A percentile compares a stretch with the other conserved stretches of the same genome.
Evolutionary conservation across 805 yeast genomes (phyloP).

Genomic region (Wickerhamomyces hampshirensis): DNA sequence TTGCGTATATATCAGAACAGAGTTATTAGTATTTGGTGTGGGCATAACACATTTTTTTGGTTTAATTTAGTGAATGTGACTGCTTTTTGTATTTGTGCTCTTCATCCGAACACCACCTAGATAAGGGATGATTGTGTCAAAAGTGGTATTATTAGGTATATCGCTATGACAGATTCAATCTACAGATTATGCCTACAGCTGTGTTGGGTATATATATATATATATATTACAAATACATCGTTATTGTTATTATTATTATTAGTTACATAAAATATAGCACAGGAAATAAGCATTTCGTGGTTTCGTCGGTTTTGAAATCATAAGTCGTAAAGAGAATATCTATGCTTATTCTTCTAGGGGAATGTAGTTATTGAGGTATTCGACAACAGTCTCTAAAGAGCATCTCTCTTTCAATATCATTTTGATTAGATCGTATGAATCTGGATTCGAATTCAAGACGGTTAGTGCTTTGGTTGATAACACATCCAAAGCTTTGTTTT

Average conservation of each 20-base stretch:
- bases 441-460: constrained; percentile 19
- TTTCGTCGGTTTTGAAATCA: no score
- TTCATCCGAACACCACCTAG: constrained; percentile 25
- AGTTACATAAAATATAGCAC: no score
- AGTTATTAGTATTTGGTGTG: neutral
- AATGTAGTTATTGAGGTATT: neutral
- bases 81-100: constrained; percentile 19
- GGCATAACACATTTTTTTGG: no score
- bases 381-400: constrained; percentile 19
- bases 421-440: constrained; percentile 20
- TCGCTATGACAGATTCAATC: no score
- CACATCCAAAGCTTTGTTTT: constrained; percentile 30
- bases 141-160: constrained; percentile 1
- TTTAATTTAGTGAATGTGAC: no score
- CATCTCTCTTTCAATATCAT: constrained; percentile 27
- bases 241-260: no score
- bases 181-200: no score
- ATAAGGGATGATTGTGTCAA: neutral
- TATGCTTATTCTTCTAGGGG: neutral
- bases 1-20: constrained; percentile 1
- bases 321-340: neutral
- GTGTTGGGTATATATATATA: no score
- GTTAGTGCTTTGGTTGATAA: constrained; percentile 23
- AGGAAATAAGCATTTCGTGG: no score
- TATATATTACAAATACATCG: no score